phyloP scores from a whole-genome alignment of 2,329 filamentous ascomycete species.

The Talaromyces sp. region DNA sequence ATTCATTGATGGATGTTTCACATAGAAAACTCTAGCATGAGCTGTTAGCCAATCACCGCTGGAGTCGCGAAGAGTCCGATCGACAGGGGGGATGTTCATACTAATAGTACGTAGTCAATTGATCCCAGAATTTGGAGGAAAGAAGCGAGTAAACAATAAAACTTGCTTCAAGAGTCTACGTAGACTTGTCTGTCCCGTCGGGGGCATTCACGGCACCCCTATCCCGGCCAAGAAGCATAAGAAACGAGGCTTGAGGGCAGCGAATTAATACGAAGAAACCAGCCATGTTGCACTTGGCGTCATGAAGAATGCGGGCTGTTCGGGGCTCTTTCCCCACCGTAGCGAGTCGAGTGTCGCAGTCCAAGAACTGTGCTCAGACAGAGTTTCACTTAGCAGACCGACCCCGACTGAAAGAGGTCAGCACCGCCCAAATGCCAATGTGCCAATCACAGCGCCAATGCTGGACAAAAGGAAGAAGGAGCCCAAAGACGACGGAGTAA shows the following conservation, averaged over 20 bases:
- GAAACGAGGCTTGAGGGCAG: not conserved
- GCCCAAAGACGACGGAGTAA: not conserved
- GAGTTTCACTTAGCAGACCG: not conserved
- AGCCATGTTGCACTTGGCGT: conserved; percentile 1
- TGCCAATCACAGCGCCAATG: not conserved
- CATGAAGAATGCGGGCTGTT: not conserved
- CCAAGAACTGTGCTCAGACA: not conserved
- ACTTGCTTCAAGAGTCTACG: not conserved
- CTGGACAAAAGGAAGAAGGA: not conserved
- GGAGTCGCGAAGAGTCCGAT: not conserved
- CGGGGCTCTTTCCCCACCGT: not conserved
- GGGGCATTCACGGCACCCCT: not conserved
- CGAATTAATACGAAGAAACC: not conserved
- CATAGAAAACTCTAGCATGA: not conserved
- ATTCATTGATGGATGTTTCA: not conserved
- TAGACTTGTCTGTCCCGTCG: not conserved
- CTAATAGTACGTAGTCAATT: not conserved
- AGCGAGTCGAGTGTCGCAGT: not conserved
- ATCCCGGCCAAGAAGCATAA: not conserved
- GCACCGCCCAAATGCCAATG: conserved; percentile 3
- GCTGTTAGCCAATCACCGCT: not conserved
- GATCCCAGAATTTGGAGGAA: not conserved
- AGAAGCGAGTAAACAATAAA: no score
- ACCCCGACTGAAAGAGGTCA: not conserved
- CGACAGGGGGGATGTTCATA: not conserved